These are phyloP conservation scores for Telopea speciosissima DNA, from an alignment of 177 flowering plant genomes.

Conservation along the genomic window DNA sequence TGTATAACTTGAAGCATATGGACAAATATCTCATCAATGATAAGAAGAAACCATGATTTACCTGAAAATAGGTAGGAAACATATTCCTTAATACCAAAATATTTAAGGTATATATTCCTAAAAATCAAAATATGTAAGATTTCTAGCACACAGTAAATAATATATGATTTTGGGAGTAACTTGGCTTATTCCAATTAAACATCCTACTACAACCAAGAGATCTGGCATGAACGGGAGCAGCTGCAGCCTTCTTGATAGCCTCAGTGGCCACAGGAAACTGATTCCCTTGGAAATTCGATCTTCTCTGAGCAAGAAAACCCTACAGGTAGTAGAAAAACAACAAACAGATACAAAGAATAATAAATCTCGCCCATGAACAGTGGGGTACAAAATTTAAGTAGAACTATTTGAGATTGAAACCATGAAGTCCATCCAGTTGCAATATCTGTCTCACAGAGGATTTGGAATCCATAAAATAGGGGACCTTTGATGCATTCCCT, in stretches of 20 bases:
- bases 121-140: not conserved
- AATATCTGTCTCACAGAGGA: conserved; percentile 79
- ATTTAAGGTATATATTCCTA: not conserved
- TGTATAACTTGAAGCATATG: conserved; percentile 15
- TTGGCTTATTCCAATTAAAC: conserved; percentile 45
- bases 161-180: conserved; percentile 32
- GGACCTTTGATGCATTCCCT: conserved; percentile 43
- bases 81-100: not conserved
- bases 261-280: conserved; percentile 71
- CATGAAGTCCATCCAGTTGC: no score
- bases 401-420: not conserved
- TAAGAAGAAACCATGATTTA: conserved; percentile 38
- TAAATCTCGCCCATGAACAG: not conserved
- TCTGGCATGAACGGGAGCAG: conserved; percentile 50
- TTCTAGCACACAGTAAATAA: not conserved
- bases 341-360: not conserved
- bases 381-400: not conserved
- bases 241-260: no score
- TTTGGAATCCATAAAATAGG: conserved; percentile 59
- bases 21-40: conserved; percentile 22
- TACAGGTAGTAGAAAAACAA: conserved; percentile 16
- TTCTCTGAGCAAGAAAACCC: conserved; percentile 80
- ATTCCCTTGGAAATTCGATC: conserved; percentile 67
- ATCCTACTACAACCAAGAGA: conserved; percentile 31
- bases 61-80: conserved; percentile 46